Base-by-base conservation (phyloP, 2,329 filamentous ascomycete species). In the Xylaria sp. region DNA sequence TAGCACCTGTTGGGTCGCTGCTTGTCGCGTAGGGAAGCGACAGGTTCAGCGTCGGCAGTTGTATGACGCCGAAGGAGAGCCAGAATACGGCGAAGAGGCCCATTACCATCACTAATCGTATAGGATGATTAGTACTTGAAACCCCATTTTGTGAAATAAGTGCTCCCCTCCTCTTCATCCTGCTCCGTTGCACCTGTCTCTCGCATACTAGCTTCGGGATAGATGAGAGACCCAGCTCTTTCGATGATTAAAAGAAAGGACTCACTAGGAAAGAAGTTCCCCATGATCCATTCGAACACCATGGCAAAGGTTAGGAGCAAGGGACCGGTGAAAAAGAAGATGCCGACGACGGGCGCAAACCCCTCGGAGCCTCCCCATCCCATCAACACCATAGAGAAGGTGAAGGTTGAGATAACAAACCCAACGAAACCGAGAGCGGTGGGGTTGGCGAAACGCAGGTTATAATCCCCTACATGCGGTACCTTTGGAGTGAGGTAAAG, bases 201-300 rank as follows among this genome's bases (percentile, higher is more conserved):
- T 31, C 13, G 5, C 26, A 23, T 26, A 20, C 10, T n/a, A 4
- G n/a, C n/a, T 5, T 28, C 23, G 5, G 23, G 13, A 51, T 17
- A 31, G 48, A 53, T n/a, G 15, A 38, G n/a, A 56, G 20, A 26
- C 4, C 10, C 20, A 49, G 11, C 46, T 15, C 46, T 49, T 31
- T 33, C n/a, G 4, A 5, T 13, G 40, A 13, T 23, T 6, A 57
- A 51, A 13, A 26, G n/a, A 26, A 42, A 42, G 11, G 26, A 68
- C 70, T 62, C 36, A 72, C 70, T 86, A 2, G 81, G 78, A 69
- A 84, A 83, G 79, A 84, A 84, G 72, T 84, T 84, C 6, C 81
- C 82, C 80, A 84, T 83, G 54, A 87, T 81, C 84, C 84, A 87
- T 69, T 86, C 83, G 69, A 85, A 86, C 6, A 87, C 81, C 65